phyloP scores from a whole-genome alignment of 495 filamentous ascomycete genomes.

The Neurospora hispaniola region DNA sequence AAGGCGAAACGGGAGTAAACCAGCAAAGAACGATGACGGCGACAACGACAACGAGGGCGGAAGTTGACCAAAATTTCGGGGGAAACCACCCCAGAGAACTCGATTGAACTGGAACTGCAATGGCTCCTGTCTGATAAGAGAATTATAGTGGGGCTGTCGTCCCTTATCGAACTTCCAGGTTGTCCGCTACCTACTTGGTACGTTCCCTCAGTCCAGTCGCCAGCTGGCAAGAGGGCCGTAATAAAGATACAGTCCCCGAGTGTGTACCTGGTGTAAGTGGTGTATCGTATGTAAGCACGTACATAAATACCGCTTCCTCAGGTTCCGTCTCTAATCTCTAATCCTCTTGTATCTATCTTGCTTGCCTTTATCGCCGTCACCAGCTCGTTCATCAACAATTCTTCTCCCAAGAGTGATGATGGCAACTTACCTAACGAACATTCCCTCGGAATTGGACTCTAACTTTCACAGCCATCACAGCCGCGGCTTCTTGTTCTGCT shows the following conservation, averaged over 20 bases:
- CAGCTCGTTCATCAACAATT: background rate
- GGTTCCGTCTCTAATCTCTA: background rate
- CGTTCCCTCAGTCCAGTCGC: background rate
- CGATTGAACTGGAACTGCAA: background rate
- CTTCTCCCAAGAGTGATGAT: background rate
- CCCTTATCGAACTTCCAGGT: conserved; percentile 3
- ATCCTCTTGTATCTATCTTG: background rate
- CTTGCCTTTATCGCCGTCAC: background rate
- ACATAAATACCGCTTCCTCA: no score
- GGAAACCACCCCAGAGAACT: background rate
- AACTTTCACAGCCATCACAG: background rate
- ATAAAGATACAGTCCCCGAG: background rate
- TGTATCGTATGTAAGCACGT: background rate
- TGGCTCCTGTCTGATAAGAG: conserved; percentile 12
- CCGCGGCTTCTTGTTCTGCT: background rate
- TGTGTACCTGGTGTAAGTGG: background rate
- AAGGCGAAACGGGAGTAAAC: background rate
- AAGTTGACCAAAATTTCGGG: background rate
- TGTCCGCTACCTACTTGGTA: background rate
- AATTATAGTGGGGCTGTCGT: conserved; percentile 7
- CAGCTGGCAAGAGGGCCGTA: background rate
- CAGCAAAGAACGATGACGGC: background rate
- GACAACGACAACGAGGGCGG: background rate
- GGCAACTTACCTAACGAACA: background rate
- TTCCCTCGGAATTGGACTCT: background rate